Conservation (phyloP, 2,329 filamentous ascomycete genomes). For the Xylaria sp. region DNA sequence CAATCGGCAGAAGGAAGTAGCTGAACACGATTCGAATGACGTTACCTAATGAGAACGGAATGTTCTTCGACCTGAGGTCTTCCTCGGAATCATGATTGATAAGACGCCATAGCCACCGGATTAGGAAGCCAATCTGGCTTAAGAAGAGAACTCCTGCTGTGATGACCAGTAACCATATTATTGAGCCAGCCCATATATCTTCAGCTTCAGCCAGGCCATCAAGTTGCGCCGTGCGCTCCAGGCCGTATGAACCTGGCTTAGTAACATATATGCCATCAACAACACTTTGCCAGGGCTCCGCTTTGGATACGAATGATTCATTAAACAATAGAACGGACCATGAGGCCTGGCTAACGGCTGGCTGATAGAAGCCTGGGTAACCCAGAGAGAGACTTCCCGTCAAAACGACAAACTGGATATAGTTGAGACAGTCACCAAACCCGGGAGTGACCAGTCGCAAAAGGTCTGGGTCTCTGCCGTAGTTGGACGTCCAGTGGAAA, state of each 20-base stretch:
- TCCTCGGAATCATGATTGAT: conserved; percentile 80
- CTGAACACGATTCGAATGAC: conserved; percentile 89
- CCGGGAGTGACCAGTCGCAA: conserved; percentile 93
- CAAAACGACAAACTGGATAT: conserved; percentile 91
- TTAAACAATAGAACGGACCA: conserved; percentile 97
- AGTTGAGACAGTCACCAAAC: conserved; percentile 96
- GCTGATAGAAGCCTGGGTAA: conserved; percentile 96
- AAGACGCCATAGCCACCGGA: conserved; percentile 79
- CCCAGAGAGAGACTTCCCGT: conserved; percentile 87
- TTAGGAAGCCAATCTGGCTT: conserved; percentile 79
- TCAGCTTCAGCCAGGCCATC: conserved; percentile 79
- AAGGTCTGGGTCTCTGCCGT: conserved; percentile 91
- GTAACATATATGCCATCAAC: conserved; percentile 88
- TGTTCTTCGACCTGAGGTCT: conserved; percentile 89
- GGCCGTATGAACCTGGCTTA: conserved; percentile 76
- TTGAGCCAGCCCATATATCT: conserved; percentile 95
- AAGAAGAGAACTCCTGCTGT: conserved; percentile 74
- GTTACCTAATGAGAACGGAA: conserved; percentile 85
- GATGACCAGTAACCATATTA: conserved; percentile 87
- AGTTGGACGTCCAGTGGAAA: conserved; percentile 98
- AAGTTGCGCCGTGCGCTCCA: conserved; percentile 82
- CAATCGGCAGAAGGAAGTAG: conserved; percentile 88
- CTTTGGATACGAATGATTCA: conserved; percentile 81
- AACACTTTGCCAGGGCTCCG: conserved; percentile 72
- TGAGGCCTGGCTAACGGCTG: conserved; percentile 83